phyloP scores from a whole-genome alignment of 805 yeast species.

The Saturnispora bothae region DNA sequence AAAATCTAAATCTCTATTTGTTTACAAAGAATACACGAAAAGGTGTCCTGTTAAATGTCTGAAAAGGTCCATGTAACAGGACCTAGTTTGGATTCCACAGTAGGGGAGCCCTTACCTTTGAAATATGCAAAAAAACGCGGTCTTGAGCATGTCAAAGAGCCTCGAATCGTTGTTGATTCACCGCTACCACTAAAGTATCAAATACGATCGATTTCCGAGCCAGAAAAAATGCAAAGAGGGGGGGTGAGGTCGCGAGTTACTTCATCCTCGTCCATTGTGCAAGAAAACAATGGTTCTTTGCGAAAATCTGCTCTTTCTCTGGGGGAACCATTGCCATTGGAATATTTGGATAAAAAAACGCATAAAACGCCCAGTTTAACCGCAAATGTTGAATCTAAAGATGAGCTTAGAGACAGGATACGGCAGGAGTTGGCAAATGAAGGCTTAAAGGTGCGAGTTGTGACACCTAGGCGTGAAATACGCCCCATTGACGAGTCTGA shows the following conservation, averaged over 20 bases:
- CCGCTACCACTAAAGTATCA: slow-evolving; percentile 6
- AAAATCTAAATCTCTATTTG: no score
- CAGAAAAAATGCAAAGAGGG: slow-evolving; percentile 1
- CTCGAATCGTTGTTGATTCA: neutral
- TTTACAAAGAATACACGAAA: no score
- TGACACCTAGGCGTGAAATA: no score
- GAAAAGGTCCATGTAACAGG: slow-evolving; percentile 4
- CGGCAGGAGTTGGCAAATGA: no score
- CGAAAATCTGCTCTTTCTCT: no score
- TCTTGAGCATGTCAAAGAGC: neutral
- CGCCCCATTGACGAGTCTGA: no score
- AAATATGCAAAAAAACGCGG: neutral
- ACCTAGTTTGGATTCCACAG: neutral
- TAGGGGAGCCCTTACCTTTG: slow-evolving; percentile 6
- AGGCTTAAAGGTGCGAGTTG: no score
- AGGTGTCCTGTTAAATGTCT: neutral
- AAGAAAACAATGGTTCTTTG: no score
- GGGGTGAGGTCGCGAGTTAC: no score
- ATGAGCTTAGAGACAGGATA: no score
- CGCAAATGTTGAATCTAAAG: no score
- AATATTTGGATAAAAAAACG: slow-evolving; percentile 12
- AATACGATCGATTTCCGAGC: slow-evolving; percentile 1
- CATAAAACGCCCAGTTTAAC: no score
- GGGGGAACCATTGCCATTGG: slow-evolving; percentile 22
- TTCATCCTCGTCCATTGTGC: neutral